phyloP scores from a whole-genome alignment of 2,329 filamentous ascomycete genomes.

The Fusarium multiceps region DNA sequence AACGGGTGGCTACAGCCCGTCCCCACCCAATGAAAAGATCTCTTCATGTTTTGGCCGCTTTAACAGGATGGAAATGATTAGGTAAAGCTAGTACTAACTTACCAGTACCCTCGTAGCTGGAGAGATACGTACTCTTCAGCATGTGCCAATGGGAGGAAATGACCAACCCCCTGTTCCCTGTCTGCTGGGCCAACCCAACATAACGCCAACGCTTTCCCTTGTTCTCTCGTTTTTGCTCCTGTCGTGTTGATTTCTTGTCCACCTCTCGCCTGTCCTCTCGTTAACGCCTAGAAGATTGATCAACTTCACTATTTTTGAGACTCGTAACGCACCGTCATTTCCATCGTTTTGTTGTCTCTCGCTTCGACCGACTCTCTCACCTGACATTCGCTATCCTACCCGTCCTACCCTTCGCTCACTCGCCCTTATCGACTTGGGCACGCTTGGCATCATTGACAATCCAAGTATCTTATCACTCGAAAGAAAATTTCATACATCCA shows the following conservation, averaged over 20 bases:
- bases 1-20: neutral
- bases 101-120: neutral
- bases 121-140: slow-evolving; percentile 23
- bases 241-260: slow-evolving; percentile 25
- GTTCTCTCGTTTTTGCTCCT: slow-evolving; percentile 30
- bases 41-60: neutral
- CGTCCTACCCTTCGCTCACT: slow-evolving; percentile 12
- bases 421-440: slow-evolving; percentile 15
- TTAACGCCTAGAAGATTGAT: slow-evolving; percentile 19
- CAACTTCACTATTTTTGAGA: slow-evolving; percentile 16
- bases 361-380: slow-evolving; percentile 28
- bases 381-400: slow-evolving; percentile 30
- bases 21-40: neutral
- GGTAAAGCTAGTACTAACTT: no score
- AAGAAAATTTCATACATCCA: slow-evolving; percentile 3
- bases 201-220: slow-evolving; percentile 39
- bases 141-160: slow-evolving; percentile 14
- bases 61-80: neutral
- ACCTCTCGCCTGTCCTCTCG: slow-evolving; percentile 27
- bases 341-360: slow-evolving; percentile 28
- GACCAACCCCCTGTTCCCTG: slow-evolving; percentile 24
- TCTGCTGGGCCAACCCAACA: slow-evolving; percentile 38
- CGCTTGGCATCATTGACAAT: slow-evolving; percentile 19
- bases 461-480: neutral
- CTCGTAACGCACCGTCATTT: slow-evolving; percentile 13